phyloP scores from a whole-genome alignment of 1,284 basidiomycete species.

The Cryptococcus maquisensis region DNA sequence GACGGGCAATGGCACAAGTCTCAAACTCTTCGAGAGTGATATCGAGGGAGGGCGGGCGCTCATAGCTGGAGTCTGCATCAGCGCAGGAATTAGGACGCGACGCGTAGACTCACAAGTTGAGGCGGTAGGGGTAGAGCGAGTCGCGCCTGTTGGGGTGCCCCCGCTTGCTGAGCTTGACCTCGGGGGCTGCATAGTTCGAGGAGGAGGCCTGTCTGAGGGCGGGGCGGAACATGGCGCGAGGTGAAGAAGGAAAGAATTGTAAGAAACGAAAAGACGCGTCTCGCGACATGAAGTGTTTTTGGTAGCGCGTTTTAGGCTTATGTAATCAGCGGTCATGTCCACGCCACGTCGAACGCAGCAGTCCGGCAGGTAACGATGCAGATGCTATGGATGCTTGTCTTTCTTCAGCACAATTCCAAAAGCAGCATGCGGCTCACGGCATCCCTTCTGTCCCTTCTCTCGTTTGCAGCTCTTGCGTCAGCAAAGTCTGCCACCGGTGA shows the following conservation, averaged over 20 bases:
- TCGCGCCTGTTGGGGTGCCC: constrained; percentile 8
- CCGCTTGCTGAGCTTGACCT: constrained; percentile 43
- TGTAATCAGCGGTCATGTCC: too few species aligned
- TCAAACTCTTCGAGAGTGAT: constrained; percentile 97
- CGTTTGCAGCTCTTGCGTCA: constrained; percentile 17
- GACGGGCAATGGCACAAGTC: constrained; percentile 78
- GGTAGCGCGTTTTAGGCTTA: too few species aligned
- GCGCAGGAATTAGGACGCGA: not conserved
- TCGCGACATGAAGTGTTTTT: too few species aligned
- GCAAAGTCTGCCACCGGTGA: constrained; percentile 78
- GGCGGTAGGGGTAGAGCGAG: constrained; percentile 58
- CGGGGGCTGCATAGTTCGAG: constrained; percentile 18
- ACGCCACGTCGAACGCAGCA: too few species aligned
- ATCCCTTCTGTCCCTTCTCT: constrained; percentile 11
- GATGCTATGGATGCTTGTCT: too few species aligned
- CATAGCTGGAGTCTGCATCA: constrained; percentile 59
- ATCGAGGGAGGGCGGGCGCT: constrained; percentile 78
- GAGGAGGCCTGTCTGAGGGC: constrained; percentile 17
- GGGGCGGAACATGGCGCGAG: constrained; percentile 16
- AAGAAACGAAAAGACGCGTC: not conserved
- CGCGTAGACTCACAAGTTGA: constrained; percentile 67
- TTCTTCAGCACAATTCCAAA: too few species aligned
- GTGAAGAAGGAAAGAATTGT: not conserved
- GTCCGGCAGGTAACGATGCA: too few species aligned
- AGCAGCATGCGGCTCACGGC: too few species aligned